Percentiles rank a stretch among this genome's conserved stretches.
Evolutionary conservation across 148 eudicot genomes (phyloP).

Genomic region (Oxyria digyna): DNA sequence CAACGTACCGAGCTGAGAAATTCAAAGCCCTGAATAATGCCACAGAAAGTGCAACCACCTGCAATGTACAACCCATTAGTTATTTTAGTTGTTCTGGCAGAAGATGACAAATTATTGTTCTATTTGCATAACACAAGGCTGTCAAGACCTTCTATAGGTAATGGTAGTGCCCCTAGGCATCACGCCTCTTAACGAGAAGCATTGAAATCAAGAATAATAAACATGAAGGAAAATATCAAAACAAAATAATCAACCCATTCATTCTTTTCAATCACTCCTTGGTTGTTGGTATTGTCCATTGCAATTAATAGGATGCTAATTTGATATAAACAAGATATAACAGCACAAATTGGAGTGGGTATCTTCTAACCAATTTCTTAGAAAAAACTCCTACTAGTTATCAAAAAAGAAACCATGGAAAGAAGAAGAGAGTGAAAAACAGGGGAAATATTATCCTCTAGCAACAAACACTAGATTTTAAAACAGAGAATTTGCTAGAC

Average conservation of each 20-base stretch:
- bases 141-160: background rate
- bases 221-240: background rate
- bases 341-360: background rate
- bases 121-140: background rate
- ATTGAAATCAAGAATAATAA: background rate
- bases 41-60: constrained; percentile 89
- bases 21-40: constrained; percentile 81
- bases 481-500: background rate
- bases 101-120: background rate
- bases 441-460: background rate
- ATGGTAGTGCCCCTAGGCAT: too few species aligned
- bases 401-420: background rate
- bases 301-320: background rate
- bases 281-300: background rate
- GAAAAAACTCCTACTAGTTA: background rate
- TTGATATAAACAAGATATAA: background rate
- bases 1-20: constrained; percentile 61
- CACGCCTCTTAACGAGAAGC: background rate
- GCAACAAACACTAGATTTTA: background rate
- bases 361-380: background rate
- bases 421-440: background rate
- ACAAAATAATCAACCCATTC: background rate
- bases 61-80: constrained; percentile 11
- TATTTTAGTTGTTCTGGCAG: background rate
- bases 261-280: background rate